Percentiles rank a stretch among this genome's conserved stretches.
These are phyloP conservation scores for Didymosphaeria variabile DNA, from an alignment of 2,329 filamentous ascomycete species.

Conservation along the genomic window DNA sequence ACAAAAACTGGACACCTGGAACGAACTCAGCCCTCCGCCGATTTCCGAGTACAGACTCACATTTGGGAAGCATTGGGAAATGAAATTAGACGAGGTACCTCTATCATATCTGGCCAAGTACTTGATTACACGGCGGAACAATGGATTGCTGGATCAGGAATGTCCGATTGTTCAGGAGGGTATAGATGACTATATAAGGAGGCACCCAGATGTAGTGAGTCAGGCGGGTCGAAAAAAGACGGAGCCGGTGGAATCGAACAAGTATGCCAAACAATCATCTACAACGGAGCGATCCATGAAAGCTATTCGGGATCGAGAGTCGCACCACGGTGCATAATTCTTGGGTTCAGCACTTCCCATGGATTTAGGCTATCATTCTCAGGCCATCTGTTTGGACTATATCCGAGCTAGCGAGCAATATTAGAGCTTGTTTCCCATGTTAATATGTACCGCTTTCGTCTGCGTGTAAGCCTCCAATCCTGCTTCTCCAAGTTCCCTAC, in stretches of 20 bases:
- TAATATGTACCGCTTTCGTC: slow-evolving; percentile 13
- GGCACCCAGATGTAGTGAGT: neutral
- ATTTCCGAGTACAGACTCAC: slow-evolving; percentile 13
- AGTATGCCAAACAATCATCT: neutral
- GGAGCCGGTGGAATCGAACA: neutral
- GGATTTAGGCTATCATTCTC: neutral
- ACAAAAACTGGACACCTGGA: neutral
- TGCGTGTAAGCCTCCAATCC: slow-evolving; percentile 13
- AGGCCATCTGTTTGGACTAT: neutral
- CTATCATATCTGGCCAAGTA: slow-evolving; percentile 8
- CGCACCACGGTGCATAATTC: too few species aligned
- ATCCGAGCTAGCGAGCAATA: neutral
- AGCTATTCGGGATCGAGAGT: too few species aligned
- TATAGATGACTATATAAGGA: slow-evolving; percentile 1
- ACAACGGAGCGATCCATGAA: neutral
- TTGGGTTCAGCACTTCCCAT: neutral
- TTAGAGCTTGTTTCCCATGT: slow-evolving; percentile 2
- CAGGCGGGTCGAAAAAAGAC: slow-evolving; percentile 1
- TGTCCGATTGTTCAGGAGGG: slow-evolving; percentile 1
- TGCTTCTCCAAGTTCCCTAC: slow-evolving; percentile 61
- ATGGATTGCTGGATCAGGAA: too few species aligned
- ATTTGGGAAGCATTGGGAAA: slow-evolving; percentile 11
- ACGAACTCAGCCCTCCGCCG: neutral
- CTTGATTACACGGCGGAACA: neutral
- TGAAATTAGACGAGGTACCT: slow-evolving; percentile 10